Conservation (phyloP, 2,329 filamentous ascomycete species). For the Talaromyces sp. region DNA sequence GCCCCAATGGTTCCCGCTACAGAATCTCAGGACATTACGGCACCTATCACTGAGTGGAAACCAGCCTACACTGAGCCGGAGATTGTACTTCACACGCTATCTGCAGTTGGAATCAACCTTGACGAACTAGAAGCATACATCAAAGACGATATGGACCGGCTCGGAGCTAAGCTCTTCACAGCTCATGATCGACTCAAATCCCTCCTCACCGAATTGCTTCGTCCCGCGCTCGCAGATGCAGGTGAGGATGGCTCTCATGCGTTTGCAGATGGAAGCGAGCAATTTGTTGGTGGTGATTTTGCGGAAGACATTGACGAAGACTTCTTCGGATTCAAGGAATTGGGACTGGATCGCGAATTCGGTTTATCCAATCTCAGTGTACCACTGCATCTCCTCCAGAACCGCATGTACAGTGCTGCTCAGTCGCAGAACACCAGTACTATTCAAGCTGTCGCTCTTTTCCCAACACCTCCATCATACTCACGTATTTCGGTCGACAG, state of each 20-base stretch:
- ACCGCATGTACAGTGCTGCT: constrained; percentile 82
- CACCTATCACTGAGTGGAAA: constrained; percentile 53
- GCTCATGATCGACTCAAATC: constrained; percentile 95
- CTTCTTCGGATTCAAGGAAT: constrained; percentile 97
- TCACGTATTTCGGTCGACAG: constrained; percentile 79
- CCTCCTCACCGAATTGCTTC: constrained; percentile 88
- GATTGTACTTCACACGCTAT: constrained; percentile 80
- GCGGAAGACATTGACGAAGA: constrained; percentile 97
- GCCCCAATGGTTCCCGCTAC: constrained; percentile 70
- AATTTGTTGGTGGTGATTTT: constrained; percentile 95
- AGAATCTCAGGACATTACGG: constrained; percentile 46
- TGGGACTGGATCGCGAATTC: constrained; percentile 89
- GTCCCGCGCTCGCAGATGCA: constrained; percentile 80
- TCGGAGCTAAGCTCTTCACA: constrained; percentile 74
- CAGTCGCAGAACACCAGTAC: constrained; percentile 69
- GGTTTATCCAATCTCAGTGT: constrained; percentile 86
- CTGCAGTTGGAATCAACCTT: constrained; percentile 81
- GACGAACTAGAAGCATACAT: constrained; percentile 82
- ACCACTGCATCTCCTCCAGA: constrained; percentile 90
- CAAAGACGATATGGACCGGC: constrained; percentile 88
- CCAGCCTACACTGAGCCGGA: constrained; percentile 81
- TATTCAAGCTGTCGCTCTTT: constrained; percentile 58
- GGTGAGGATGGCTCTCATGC: constrained; percentile 83
- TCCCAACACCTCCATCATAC: constrained; percentile 67
- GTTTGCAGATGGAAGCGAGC: constrained; percentile 95